Evolutionary conservation across 805 yeast genomes (phyloP), one percentile per base, ranked within the genome.

Genomic region (Blastobotrys peoriensis): DNA sequence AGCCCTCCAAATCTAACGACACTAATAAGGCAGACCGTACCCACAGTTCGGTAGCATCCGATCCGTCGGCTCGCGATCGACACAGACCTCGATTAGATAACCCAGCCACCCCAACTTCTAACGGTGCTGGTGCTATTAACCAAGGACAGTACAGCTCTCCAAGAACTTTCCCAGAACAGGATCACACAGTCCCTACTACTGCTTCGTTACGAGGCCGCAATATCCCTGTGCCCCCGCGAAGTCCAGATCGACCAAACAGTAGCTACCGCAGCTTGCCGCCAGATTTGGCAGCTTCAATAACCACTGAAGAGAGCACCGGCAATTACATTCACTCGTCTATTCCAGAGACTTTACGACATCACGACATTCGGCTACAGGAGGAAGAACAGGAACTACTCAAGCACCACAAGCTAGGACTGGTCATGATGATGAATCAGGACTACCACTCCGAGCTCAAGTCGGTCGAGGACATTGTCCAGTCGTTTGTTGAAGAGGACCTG

Each of bases 401-500:
- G 13, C 30, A 25, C 13, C 30, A 25, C 13, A 25, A 25, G 30
- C 30, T 25, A 8, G 30, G 30, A 8, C 30, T 25, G 13, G 30
- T 25, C 10, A 25, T 25, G 30, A 25, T 25, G 30, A 25, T 25
- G 30, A 25, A 25, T 13, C 30, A 25, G 13, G 30, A 25, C 13
- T 8, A 25, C 13, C 13, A 25, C 30, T 25, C 30, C 13, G 30
- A 25, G 30, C 30, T 25, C 13, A 25, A 25, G 30, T 25, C 30
- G 13, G 56, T 61, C 19, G 61, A 59, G 35, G 56, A 57, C 42
- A 57, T 61, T 34, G 63, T 61, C 20, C 56, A 56, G 45, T 52
- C 55, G 41, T 61, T 61, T 38, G 62, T 59, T 21, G 53, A 51
- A 33, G 48, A 53, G 15, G 66, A 61, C 47, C 54, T 61, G 33